Base-by-base conservation (phyloP, 2,329 filamentous ascomycete species). In the Clarireedia monteithiana region DNA sequence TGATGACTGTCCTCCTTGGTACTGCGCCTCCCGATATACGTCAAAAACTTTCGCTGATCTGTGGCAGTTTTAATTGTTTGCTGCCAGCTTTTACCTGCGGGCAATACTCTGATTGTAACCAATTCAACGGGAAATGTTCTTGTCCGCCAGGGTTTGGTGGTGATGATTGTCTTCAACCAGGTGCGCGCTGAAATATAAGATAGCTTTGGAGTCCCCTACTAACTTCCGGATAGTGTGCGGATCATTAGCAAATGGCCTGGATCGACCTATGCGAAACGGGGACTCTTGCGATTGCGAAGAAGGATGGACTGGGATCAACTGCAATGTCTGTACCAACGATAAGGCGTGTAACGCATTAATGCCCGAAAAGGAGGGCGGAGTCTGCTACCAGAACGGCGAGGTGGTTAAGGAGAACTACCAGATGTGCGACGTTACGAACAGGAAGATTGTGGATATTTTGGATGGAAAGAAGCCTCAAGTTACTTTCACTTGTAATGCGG, bases 231-330 rank as follows among this genome's bases (percentile, higher is more conserved):
- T 62, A 79, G 84, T 96, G 6, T 99, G 94, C 69, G 94, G 92
- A 56, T 94, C 91, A 39, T 78, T 96, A 42, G 83, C 88, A 40
- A 86, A 90, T 65, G 91, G 91, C 61, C 80, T 80, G 63, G 84
- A 97, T 66, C 82, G 94, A 64, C 82, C 85, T 23, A 85, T 89
- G 68, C 83, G 94, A 68, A 75, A 83, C 52, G 84, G 82, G 60
- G 78, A 84, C 57, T 75, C 77, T 42, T 99, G 94, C 73, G 76
- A 90, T 44, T 99, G 94, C 71, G 87, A 91, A 68, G 88, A 95
- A 39, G 94, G 94, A 55, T 99, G 94, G 94, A 82, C 82, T 42
- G 94, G 94, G 61, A 92, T 99, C 74, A 99, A 99, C 76, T 99
- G 94, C 81, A 99, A 94, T 67, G 89, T 99, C 56, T 99, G 94